These are phyloP conservation scores for Trametes gibbosa DNA, from an alignment of 768 basidiomycete species.

Conservation along the genomic window DNA sequence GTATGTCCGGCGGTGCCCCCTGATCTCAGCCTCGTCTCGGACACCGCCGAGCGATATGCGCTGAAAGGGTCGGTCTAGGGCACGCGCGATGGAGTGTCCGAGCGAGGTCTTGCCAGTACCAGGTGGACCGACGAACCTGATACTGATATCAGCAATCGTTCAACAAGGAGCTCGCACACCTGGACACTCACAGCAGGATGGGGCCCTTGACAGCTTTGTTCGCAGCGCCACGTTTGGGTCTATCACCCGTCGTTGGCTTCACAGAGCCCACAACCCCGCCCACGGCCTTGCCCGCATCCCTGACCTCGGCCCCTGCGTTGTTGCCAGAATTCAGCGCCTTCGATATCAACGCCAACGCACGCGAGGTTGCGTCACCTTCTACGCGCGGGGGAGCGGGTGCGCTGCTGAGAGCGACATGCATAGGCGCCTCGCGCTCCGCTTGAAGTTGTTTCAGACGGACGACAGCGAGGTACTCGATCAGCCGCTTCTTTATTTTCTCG, in stretches of 20 bases:
- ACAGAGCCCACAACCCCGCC: neutral
- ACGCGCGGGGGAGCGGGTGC: slow-evolving; percentile 6
- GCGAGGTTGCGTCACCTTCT: slow-evolving; percentile 21
- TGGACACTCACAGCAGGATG: slow-evolving; percentile 53
- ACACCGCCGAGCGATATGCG: slow-evolving; percentile 91
- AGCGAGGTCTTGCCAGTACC: slow-evolving; percentile 92
- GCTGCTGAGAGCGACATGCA: slow-evolving; percentile 6
- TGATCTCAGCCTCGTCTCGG: slow-evolving; percentile 85
- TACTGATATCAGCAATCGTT: neutral
- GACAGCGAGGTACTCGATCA: slow-evolving; percentile 91
- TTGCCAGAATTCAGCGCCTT: slow-evolving; percentile 16
- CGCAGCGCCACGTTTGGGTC: neutral
- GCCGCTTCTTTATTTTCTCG: slow-evolving; percentile 86
- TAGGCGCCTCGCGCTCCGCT: slow-evolving; percentile 25
- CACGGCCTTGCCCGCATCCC: neutral
- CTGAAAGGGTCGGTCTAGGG: slow-evolving; percentile 83
- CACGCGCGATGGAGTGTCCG: slow-evolving; percentile 83
- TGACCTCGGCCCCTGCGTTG: slow-evolving; percentile 7
- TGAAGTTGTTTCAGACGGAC: slow-evolving; percentile 53
- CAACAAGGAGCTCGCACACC: no score
- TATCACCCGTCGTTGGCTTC: neutral
- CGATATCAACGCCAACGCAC: slow-evolving; percentile 13
- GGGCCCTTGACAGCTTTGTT: slow-evolving; percentile 55
- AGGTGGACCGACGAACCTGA: slow-evolving; percentile 84
- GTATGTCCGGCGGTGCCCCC: slow-evolving; percentile 81